phyloP scores from a whole-genome alignment of 2,329 filamentous ascomycete species.

The Byssoonygena ceratinophila region DNA sequence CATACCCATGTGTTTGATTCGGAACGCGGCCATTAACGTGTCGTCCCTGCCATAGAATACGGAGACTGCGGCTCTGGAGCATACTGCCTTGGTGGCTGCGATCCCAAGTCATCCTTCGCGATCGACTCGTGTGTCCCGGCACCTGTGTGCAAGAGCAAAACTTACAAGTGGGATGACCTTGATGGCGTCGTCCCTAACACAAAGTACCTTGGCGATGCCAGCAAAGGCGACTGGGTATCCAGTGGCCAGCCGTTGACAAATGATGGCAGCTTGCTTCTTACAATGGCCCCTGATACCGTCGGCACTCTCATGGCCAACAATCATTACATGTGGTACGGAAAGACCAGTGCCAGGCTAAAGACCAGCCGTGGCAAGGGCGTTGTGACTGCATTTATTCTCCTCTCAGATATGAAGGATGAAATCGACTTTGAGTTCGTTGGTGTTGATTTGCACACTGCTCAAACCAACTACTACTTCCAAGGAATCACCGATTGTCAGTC shows the following conservation, averaged over 20 bases:
- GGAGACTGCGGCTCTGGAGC: slow-evolving; percentile 86
- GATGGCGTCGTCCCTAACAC: slow-evolving; percentile 60
- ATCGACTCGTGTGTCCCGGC: slow-evolving; percentile 76
- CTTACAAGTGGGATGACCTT: slow-evolving; percentile 62
- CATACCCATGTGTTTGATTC: no score
- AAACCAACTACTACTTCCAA: slow-evolving; percentile 97
- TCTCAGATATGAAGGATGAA: slow-evolving; percentile 94
- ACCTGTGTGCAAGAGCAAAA: slow-evolving; percentile 66
- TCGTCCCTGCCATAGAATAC: slow-evolving; percentile 55
- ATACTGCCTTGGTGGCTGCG: slow-evolving; percentile 92
- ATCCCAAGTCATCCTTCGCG: slow-evolving; percentile 70
- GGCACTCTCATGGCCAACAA: slow-evolving; percentile 80
- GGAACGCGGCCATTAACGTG: neutral
- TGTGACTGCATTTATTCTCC: slow-evolving; percentile 91
- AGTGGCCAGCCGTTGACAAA: slow-evolving; percentile 59
- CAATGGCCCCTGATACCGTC: slow-evolving; percentile 75
- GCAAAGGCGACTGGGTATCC: slow-evolving; percentile 74
- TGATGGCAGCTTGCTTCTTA: slow-evolving; percentile 63
- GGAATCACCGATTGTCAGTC: slow-evolving; percentile 77
- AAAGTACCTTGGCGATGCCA: slow-evolving; percentile 77
- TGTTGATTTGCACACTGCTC: slow-evolving; percentile 60
- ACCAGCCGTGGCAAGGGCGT: slow-evolving; percentile 77
- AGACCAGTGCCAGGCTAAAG: slow-evolving; percentile 73
- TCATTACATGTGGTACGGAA: slow-evolving; percentile 94
- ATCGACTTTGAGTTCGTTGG: slow-evolving; percentile 96